Percentiles rank a stretch among this genome's conserved stretches.
Evolutionary conservation across 2,329 filamentous ascomycete genomes (phyloP).

Genomic region (Huntiella moniliformis): DNA sequence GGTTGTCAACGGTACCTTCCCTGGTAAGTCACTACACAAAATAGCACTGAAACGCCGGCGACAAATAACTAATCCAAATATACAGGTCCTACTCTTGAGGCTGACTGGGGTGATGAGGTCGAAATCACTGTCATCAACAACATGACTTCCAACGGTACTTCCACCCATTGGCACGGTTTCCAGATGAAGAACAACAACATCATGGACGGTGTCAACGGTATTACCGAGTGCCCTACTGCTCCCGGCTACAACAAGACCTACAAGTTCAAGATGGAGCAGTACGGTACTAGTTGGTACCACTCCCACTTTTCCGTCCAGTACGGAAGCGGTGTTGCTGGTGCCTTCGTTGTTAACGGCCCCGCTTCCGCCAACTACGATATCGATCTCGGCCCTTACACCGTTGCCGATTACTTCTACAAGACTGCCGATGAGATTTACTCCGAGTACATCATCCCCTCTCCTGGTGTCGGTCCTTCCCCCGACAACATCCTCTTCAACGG

Average conservation of each 20-base stretch:
- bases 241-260: slow-evolving; percentile 20
- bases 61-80: no score
- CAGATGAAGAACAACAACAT: slow-evolving; percentile 25
- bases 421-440: slow-evolving; percentile 14
- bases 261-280: slow-evolving; percentile 21
- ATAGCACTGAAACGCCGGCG: no score
- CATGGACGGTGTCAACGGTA: slow-evolving; percentile 28
- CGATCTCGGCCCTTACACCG: slow-evolving; percentile 32
- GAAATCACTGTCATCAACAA: slow-evolving; percentile 47
- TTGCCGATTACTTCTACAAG: slow-evolving; percentile 43
- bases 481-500: slow-evolving; percentile 47
- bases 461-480: slow-evolving; percentile 13
- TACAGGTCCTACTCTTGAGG: slow-evolving; percentile 11
- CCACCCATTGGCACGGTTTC: slow-evolving; percentile 32
- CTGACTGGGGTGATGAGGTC: slow-evolving; percentile 31
- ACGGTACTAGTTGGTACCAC: slow-evolving; percentile 24
- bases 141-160: slow-evolving; percentile 28
- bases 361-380: slow-evolving; percentile 31
- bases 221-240: slow-evolving; percentile 24
- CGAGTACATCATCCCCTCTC: slow-evolving; percentile 11
- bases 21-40: slow-evolving; percentile 7
- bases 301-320: slow-evolving; percentile 41
- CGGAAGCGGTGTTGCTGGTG: slow-evolving; percentile 39
- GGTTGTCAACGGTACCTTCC: slow-evolving; percentile 15
- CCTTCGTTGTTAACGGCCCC: slow-evolving; percentile 39